These are phyloP conservation scores for Phylloporus scabripes DNA, from an alignment of 768 basidiomycete species.

Conservation along the genomic window DNA sequence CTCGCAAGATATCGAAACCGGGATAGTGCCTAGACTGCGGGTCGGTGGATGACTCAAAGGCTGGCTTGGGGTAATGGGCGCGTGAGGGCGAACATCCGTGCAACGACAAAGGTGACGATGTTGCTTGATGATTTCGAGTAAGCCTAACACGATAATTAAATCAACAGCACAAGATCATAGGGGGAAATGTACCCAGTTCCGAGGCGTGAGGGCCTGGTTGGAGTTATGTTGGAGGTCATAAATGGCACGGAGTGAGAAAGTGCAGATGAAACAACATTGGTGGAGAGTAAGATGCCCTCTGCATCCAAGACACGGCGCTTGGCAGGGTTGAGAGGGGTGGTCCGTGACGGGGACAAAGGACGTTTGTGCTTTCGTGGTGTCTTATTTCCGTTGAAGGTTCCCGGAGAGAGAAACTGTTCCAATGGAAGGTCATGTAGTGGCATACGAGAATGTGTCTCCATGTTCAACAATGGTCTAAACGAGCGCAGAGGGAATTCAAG, in stretches of 20 bases:
- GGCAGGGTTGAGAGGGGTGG: constrained; percentile 50
- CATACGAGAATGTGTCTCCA: constrained; percentile 31
- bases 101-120: constrained; percentile 11
- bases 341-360: constrained; percentile 51
- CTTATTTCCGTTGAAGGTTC: constrained; percentile 19
- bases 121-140: constrained; percentile 8
- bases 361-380: constrained; percentile 47
- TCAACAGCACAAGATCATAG: constrained; percentile 24
- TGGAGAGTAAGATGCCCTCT: constrained; percentile 43
- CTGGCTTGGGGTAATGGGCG: constrained; percentile 24
- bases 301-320: constrained; percentile 62
- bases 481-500: background rate
- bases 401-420: constrained; percentile 44
- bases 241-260: constrained; percentile 28
- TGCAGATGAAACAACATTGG: background rate
- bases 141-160: constrained; percentile 27
- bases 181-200: constrained; percentile 27
- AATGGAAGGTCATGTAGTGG: constrained; percentile 60
- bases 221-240: constrained; percentile 23
- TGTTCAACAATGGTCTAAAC: constrained; percentile 8
- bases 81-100: constrained; percentile 10
- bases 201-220: constrained; percentile 30
- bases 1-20: constrained; percentile 56
- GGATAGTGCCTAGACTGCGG: constrained; percentile 61
- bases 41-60: constrained; percentile 40